Evolutionary conservation across 2,329 filamentous ascomycete genomes (phyloP).

Genomic region (Sporothrix variecibatus): DNA sequence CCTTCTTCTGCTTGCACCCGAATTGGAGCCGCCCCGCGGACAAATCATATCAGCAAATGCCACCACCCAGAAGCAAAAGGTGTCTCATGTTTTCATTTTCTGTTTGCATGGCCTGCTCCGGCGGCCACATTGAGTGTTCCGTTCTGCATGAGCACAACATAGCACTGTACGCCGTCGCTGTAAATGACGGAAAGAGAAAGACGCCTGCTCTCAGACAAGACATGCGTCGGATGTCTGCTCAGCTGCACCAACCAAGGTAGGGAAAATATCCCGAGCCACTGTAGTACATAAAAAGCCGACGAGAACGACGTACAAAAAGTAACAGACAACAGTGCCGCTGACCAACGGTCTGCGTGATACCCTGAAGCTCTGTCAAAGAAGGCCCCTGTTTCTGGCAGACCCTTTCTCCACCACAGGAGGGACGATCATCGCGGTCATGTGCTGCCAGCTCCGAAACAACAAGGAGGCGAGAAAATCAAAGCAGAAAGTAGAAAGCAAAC

Average conservation of each 20-base stretch:
- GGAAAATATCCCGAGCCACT: background rate
- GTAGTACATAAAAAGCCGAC: too few species aligned
- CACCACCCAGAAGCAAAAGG: background rate
- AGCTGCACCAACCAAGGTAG: background rate
- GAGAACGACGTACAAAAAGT: background rate
- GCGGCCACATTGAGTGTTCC: background rate
- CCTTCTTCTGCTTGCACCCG: background rate
- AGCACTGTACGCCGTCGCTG: background rate
- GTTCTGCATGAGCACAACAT: background rate
- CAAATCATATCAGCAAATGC: constrained; percentile 19
- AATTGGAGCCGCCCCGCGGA: background rate
- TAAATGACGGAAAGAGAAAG: background rate
- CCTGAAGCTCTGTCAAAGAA: background rate
- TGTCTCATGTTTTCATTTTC: constrained; percentile 4
- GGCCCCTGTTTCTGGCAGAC: background rate
- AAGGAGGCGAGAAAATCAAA: background rate
- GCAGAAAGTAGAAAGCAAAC: background rate
- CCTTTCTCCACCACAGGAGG: background rate
- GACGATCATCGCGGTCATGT: constrained; percentile 6
- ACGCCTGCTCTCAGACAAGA: background rate
- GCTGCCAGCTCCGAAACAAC: constrained; percentile 6
- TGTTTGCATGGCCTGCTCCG: background rate
- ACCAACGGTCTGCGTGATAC: background rate
- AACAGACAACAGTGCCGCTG: background rate
- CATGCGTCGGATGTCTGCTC: background rate